Evolutionary conservation across 441 rosid genomes (phyloP).

Genomic region (Flueggea neowawraea): DNA sequence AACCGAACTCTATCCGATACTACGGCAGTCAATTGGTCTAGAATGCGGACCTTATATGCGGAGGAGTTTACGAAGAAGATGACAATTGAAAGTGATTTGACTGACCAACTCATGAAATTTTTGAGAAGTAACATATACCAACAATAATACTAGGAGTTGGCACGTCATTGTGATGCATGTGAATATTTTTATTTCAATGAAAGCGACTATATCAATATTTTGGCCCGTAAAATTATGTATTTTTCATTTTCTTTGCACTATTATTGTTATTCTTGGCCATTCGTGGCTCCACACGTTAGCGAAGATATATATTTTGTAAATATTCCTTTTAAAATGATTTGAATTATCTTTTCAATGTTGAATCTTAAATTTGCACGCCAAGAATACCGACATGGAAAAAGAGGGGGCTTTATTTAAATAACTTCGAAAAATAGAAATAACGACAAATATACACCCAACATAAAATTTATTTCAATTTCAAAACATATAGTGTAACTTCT

Average conservation of each 20-base stretch:
- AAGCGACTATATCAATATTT: constrained; percentile 1
- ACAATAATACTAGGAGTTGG: not conserved
- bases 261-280: no score
- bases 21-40: not conserved
- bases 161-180: constrained; percentile 4
- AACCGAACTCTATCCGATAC: not conserved
- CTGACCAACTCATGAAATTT: not conserved
- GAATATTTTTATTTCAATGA: not conserved
- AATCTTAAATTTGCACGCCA: no score
- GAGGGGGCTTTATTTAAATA: no score
- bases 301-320: no score
- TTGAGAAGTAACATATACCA: not conserved
- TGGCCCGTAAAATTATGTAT: constrained; percentile 2
- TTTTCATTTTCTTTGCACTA: not conserved
- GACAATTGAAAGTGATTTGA: constrained; percentile 9
- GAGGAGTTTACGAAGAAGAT: not conserved
- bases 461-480: no score
- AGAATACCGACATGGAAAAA: no score
- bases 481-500: no score
- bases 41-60: not conserved
- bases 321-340: no score
- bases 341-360: no score
- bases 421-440: no score
- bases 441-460: no score
- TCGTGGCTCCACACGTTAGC: no score